phyloP scores from a whole-genome alignment of 2,329 filamentous ascomycete genomes.

The Nemania diffusa region DNA sequence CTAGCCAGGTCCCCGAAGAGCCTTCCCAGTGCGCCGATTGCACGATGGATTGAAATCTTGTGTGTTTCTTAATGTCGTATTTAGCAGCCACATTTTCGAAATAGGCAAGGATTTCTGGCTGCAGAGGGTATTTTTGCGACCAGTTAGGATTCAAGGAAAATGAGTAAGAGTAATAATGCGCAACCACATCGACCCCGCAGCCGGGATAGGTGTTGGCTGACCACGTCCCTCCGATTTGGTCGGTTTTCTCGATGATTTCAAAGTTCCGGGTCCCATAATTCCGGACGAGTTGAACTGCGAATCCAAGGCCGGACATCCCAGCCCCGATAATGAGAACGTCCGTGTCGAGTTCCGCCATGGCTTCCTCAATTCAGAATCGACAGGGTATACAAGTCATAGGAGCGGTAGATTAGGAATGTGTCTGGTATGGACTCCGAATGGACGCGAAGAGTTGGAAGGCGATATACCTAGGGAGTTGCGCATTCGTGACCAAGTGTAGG shows the following conservation, averaged over 20 bases:
- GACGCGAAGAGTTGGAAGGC: too few relatives aligned
- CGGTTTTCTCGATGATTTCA: slow-evolving; percentile 30
- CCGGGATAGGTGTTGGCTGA: slow-evolving; percentile 30
- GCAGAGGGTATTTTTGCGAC: slow-evolving; percentile 30
- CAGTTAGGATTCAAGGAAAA: slow-evolving; percentile 29
- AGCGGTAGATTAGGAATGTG: not conserved
- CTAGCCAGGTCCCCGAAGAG: slow-evolving; percentile 28
- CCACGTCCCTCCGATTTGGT: slow-evolving; percentile 29
- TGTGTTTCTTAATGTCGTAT: slow-evolving; percentile 26
- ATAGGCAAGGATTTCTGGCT: slow-evolving; percentile 31
- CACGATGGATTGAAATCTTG: slow-evolving; percentile 14
- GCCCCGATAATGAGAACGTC: slow-evolving; percentile 33
- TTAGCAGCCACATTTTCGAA: slow-evolving; percentile 21
- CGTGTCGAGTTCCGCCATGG: slow-evolving; percentile 24
- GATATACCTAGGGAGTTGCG: too few relatives aligned
- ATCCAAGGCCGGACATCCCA: slow-evolving; percentile 31
- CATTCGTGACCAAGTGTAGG: too few relatives aligned
- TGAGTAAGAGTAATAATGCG: slow-evolving; percentile 29
- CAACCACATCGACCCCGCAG: slow-evolving; percentile 31
- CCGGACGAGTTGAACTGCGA: slow-evolving; percentile 29
- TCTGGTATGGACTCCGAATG: too few relatives aligned
- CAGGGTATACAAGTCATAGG: not conserved
- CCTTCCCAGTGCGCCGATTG: slow-evolving; percentile 26
- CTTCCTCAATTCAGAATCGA: not conserved
- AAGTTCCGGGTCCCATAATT: slow-evolving; percentile 27